phyloP scores from a whole-genome alignment of 805 yeast genomes.

The Pichia sporocuriosa region DNA sequence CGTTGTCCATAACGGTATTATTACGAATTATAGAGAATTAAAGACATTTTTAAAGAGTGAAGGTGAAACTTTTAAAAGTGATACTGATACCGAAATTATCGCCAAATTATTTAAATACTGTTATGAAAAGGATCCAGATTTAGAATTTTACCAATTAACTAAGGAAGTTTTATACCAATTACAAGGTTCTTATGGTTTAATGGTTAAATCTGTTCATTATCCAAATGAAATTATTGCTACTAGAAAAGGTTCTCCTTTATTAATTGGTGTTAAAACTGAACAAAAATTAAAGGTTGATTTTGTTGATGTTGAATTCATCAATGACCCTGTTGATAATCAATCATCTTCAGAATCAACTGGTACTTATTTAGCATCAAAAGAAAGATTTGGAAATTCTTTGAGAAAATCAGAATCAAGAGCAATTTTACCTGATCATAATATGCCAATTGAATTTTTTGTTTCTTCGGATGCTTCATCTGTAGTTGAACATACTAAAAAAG shows the following conservation, averaged over 20 bases:
- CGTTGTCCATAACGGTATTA: slow-evolving; percentile 96
- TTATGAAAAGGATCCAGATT: slow-evolving; percentile 69
- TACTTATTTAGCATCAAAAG: slow-evolving; percentile 13
- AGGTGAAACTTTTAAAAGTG: slow-evolving; percentile 81
- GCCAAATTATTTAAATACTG: slow-evolving; percentile 91
- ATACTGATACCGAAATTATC: slow-evolving; percentile 96
- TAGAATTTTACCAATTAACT: slow-evolving; percentile 87
- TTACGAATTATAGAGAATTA: slow-evolving; percentile 90
- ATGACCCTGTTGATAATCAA: slow-evolving; percentile 36
- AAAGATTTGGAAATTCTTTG: slow-evolving; percentile 18
- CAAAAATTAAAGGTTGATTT: slow-evolving; percentile 93
- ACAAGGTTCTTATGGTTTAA: slow-evolving; percentile 95
- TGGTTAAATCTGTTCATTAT: slow-evolving; percentile 84
- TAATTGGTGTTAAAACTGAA: slow-evolving; percentile 96
- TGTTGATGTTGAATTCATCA: slow-evolving; percentile 94
- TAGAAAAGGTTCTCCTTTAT: slow-evolving; percentile 95
- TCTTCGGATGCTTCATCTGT: slow-evolving; percentile 98
- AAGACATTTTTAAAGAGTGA: slow-evolving; percentile 72
- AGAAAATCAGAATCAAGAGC: slow-evolving; percentile 72
- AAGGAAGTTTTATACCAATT: slow-evolving; percentile 87
- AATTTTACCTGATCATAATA: slow-evolving; percentile 86
- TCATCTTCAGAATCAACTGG: slow-evolving; percentile 26
- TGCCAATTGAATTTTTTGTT: slow-evolving; percentile 88
- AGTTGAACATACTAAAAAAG: slow-evolving; percentile 94
- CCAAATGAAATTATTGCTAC: slow-evolving; percentile 97